These are phyloP conservation scores for Clonostachys rhizophaga DNA, from an alignment of 2,329 filamentous ascomycete species.

Conservation along the genomic window DNA sequence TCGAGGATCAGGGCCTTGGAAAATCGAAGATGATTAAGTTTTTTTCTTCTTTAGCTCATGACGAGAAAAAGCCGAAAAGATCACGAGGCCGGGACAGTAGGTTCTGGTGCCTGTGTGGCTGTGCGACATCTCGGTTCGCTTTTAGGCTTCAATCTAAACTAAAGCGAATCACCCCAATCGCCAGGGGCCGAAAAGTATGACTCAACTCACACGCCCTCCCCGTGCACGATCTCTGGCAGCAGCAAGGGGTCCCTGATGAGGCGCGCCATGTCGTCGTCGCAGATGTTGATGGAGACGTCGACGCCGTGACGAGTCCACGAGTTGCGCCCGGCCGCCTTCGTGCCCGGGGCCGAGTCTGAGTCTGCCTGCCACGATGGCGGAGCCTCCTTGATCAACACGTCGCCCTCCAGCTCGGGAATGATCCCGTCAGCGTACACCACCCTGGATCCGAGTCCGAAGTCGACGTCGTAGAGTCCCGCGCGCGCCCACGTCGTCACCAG, in stretches of 20 bases:
- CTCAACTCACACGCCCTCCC: too few species aligned
- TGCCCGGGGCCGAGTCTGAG: not conserved
- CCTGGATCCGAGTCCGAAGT: constrained; percentile 11
- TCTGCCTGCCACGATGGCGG: not conserved
- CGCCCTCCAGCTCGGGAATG: constrained; percentile 12
- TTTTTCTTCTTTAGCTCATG: too few species aligned
- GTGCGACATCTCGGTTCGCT: too few species aligned
- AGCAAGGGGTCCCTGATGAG: constrained; percentile 9
- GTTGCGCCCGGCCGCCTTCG: not conserved
- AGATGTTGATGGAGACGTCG: constrained; percentile 11
- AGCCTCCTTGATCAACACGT: constrained; percentile 14
- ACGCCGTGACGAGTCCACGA: constrained; percentile 14
- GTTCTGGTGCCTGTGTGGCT: too few species aligned
- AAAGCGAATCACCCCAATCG: too few species aligned
- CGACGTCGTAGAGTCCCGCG: constrained; percentile 13
- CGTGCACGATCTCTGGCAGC: constrained; percentile 1
- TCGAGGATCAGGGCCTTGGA: too few species aligned
- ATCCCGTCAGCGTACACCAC: constrained; percentile 12
- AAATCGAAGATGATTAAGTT: too few species aligned
- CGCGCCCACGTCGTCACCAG: constrained; percentile 16
- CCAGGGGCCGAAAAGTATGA: too few species aligned
- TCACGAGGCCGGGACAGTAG: too few species aligned
- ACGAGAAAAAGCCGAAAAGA: too few species aligned
- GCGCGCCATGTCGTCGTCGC: constrained; percentile 7
- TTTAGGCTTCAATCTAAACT: too few species aligned